Evolutionary conservation across 78 protist species (phyloP).

Genomic region (Speleostelium caveatum): DNA sequence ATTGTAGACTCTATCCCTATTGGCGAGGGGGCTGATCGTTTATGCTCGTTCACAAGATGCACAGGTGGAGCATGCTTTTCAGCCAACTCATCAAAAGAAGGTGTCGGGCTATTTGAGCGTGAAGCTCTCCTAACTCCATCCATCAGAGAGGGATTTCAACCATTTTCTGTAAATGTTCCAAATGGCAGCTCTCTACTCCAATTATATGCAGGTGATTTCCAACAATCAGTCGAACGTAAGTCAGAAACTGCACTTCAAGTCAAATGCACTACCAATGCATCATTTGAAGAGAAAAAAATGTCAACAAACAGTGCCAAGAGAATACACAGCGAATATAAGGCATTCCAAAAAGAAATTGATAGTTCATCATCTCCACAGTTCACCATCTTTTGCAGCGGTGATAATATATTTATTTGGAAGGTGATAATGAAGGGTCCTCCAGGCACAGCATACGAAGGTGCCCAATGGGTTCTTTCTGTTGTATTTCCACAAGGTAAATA

Average conservation of each 20-base stretch:
- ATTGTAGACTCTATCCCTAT: slow-evolving; percentile 61
- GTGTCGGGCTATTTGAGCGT: slow-evolving; percentile 56
- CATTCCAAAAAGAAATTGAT: too few species aligned
- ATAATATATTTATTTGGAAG: slow-evolving; percentile 53
- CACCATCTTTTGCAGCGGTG: slow-evolving; percentile 10
- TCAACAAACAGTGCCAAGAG: not conserved
- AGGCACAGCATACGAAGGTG: slow-evolving; percentile 59
- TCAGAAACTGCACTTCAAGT: not conserved
- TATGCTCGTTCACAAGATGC: slow-evolving; percentile 21
- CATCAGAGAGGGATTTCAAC: slow-evolving; percentile 10
- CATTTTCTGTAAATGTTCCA: slow-evolving; percentile 8
- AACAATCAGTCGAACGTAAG: slow-evolving; percentile 21
- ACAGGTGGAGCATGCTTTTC: slow-evolving; percentile 71
- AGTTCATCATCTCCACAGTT: not conserved
- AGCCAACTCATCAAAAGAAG: slow-evolving; percentile 10
- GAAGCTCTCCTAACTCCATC: slow-evolving; percentile 26
- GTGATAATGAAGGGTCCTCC: slow-evolving; percentile 36
- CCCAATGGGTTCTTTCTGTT: slow-evolving; percentile 25
- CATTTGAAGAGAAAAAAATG: too few species aligned
- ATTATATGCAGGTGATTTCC: not conserved
- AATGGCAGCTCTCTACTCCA: not conserved
- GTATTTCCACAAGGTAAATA: slow-evolving; percentile 82
- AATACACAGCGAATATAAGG: not conserved
- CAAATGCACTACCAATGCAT: not conserved
- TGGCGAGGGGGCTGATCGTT: slow-evolving; percentile 16